These are phyloP conservation scores for Talaromyces verruculosus DNA, from an alignment of 2,329 filamentous ascomycete species.

Conservation along the genomic window DNA sequence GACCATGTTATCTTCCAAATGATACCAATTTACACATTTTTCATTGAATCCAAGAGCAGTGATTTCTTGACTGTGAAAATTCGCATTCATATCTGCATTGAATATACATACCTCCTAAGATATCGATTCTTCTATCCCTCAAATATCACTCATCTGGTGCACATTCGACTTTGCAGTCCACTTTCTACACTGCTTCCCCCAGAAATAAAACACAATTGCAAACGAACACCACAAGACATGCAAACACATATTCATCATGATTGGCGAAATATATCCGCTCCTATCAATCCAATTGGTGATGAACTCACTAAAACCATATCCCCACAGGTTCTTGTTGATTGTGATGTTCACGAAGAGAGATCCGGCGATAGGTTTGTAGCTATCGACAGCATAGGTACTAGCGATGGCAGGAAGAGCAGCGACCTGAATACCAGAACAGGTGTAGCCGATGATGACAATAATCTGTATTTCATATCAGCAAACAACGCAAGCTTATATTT, in stretches of 20 bases:
- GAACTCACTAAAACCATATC: constrained; percentile 50
- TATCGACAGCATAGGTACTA: constrained; percentile 61
- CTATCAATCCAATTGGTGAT: constrained; percentile 54
- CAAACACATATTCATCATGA: constrained; percentile 61
- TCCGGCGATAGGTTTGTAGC: constrained; percentile 63
- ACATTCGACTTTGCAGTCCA: constrained; percentile 58
- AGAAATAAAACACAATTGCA: constrained; percentile 58
- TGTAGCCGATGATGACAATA: constrained; percentile 58
- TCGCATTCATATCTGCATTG: not conserved
- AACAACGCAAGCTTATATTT: constrained; percentile 34
- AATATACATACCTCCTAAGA: not conserved
- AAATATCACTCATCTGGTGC: constrained; percentile 47
- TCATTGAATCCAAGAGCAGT: not conserved
- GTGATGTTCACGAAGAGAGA: constrained; percentile 58
- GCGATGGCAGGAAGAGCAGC: constrained; percentile 61
- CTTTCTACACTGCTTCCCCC: constrained; percentile 59
- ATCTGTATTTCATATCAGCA: not conserved
- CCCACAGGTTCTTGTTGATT: constrained; percentile 16
- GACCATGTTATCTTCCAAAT: not conserved
- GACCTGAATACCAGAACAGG: constrained; percentile 58
- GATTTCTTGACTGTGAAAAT: not conserved
- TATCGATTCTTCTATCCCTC: not conserved
- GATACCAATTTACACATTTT: not conserved
- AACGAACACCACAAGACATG: constrained; percentile 55
- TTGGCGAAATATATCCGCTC: constrained; percentile 55